phyloP scores from a whole-genome alignment of 2,329 filamentous ascomycete species.

The Alternaria novae-zelandiae region DNA sequence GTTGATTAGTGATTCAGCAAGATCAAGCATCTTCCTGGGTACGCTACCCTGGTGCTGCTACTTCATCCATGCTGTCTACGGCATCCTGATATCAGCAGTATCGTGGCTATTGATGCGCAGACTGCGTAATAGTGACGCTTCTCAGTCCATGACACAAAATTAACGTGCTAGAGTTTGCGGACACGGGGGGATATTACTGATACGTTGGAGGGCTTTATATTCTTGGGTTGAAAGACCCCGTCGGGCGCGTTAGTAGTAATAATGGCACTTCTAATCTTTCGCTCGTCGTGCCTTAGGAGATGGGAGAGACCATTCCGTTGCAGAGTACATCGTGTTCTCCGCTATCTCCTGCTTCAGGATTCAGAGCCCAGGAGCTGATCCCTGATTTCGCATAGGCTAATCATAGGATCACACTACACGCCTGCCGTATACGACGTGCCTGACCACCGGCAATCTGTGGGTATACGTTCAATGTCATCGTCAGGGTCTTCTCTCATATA shows the following conservation, averaged over 20 bases:
- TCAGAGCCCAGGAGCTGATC: neutral
- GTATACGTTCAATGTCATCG: neutral
- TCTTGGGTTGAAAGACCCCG: no score
- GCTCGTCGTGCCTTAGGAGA: neutral
- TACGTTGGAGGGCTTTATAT: neutral
- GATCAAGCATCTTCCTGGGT: neutral
- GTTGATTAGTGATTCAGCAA: neutral
- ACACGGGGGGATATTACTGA: neutral
- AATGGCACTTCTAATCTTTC: neutral
- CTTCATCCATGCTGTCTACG: neutral
- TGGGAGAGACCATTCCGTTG: neutral
- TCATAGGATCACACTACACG: neutral
- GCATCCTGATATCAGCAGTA: neutral
- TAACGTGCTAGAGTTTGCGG: neutral
- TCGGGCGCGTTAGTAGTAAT: neutral
- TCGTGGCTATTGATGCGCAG: neutral
- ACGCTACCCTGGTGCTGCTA: neutral
- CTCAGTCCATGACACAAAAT: neutral
- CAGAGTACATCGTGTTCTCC: neutral
- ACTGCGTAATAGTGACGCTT: neutral
- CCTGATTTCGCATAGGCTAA: rapidly evolving
- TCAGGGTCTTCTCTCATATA: neutral
- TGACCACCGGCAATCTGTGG: neutral
- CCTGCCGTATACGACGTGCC: neutral
- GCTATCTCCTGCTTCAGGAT: neutral